phyloP scores from a whole-genome alignment of 106 monocot genomes.

The Agapanthus africanus region DNA sequence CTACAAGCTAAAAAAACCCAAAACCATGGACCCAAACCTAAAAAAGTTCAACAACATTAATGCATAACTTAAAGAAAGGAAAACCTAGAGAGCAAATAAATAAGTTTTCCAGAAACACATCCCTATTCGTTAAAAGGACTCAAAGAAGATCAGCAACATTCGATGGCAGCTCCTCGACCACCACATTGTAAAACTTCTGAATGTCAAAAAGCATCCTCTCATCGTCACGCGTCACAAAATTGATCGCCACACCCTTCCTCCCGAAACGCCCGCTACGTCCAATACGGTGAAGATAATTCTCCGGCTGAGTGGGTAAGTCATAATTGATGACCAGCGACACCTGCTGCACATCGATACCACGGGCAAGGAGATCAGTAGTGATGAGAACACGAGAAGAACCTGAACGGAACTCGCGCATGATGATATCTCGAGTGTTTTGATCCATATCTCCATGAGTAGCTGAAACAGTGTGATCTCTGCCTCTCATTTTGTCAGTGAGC shows the following conservation, averaged over 20 bases:
- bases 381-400: conserved; percentile 32
- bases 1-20: too few species aligned
- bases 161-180: conserved; percentile 13
- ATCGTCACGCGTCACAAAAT: conserved; percentile 20
- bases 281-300: conserved; percentile 20
- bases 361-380: conserved; percentile 26
- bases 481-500: conserved; percentile 44
- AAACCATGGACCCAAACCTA: too few species aligned
- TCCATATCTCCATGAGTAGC: conserved; percentile 30
- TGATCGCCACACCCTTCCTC: conserved; percentile 27
- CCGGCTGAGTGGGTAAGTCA: conserved; percentile 25
- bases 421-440: conserved; percentile 28
- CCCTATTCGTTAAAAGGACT: neutral
- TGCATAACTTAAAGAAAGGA: too few species aligned
- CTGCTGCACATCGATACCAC: conserved; percentile 27
- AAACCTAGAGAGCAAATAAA: too few species aligned
- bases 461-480: conserved; percentile 36
- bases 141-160: conserved; percentile 21
- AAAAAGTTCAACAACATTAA: too few species aligned
- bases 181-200: conserved; percentile 25
- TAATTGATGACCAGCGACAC: conserved; percentile 27
- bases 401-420: conserved; percentile 32
- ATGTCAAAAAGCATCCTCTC: conserved; percentile 26
- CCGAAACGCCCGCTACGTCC: conserved; percentile 20
- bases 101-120: too few species aligned